Conservation (phyloP, 306 rosid genomes). For the Bauhinia variegata region DNA sequence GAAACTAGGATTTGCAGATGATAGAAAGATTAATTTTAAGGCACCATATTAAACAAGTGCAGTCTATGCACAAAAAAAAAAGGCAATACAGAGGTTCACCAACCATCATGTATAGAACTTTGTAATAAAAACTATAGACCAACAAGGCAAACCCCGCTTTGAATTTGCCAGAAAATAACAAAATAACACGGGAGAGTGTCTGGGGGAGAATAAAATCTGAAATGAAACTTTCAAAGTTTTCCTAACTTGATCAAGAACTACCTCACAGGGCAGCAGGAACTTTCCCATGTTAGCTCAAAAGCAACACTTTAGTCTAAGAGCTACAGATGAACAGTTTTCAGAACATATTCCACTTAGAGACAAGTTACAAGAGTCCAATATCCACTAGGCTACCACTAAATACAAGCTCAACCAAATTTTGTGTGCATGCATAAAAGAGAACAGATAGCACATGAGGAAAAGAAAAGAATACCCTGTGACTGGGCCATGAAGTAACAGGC, state of each 20-base stretch:
- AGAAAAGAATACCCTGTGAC: slow-evolving; percentile 52
- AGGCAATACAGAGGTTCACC: slow-evolving; percentile 8
- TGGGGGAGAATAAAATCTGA: not conserved
- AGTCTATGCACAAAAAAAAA: slow-evolving; percentile 15
- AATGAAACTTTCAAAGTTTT: slow-evolving; percentile 4
- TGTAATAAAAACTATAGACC: slow-evolving; percentile 5
- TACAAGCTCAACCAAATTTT: slow-evolving; percentile 4
- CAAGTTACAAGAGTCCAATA: slow-evolving; percentile 10
- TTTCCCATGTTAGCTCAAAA: not conserved
- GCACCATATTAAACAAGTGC: not conserved
- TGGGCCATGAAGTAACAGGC: slow-evolving; percentile 56
- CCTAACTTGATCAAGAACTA: slow-evolving; percentile 7
- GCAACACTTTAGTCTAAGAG: not conserved
- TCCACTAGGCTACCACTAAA: slow-evolving; percentile 1
- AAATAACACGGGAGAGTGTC: no score
- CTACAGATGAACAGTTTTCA: not conserved
- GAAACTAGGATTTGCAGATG: not conserved
- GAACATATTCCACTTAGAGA: slow-evolving; percentile 12
- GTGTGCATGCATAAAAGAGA: not conserved
- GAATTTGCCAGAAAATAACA: not conserved
- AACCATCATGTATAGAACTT: slow-evolving; percentile 16
- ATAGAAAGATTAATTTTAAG: not conserved
- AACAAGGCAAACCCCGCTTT: slow-evolving; percentile 10
- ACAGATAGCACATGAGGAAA: not conserved
- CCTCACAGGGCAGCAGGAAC: not conserved